phyloP scores from a whole-genome alignment of 768 basidiomycete genomes.

The Rubroboletus satanas region DNA sequence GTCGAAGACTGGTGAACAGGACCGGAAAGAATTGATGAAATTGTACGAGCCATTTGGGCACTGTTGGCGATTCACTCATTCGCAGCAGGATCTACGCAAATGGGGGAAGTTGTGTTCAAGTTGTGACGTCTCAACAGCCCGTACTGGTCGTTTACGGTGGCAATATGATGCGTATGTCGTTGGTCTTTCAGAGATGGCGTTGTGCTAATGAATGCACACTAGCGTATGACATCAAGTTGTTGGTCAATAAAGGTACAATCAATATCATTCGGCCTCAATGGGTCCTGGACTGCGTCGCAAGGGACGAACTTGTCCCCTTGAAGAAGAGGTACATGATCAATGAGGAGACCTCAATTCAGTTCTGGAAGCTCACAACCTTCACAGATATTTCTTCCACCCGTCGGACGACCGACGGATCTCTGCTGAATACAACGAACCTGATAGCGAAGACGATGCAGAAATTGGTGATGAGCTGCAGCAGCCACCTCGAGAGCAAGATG shows the following conservation, averaged over 20 bases:
- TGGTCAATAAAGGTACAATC: slow-evolving; percentile 65
- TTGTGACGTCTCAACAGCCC: slow-evolving; percentile 51
- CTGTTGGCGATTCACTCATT: slow-evolving; percentile 1
- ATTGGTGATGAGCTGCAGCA: slow-evolving; percentile 9
- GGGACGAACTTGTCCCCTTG: slow-evolving; percentile 54
- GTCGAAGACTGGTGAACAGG: slow-evolving; percentile 59
- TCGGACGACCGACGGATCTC: slow-evolving; percentile 45
- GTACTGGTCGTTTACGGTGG: slow-evolving; percentile 68
- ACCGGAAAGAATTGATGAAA: slow-evolving; percentile 67
- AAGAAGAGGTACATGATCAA: slow-evolving; percentile 52
- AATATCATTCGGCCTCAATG: slow-evolving; percentile 80
- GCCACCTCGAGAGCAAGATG: slow-evolving; percentile 18
- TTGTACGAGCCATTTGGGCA: slow-evolving; percentile 40
- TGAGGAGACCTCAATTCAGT: neutral
- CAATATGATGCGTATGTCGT: slow-evolving; percentile 55
- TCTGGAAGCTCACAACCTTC: neutral
- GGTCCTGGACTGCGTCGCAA: slow-evolving; percentile 74
- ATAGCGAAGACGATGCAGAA: slow-evolving; percentile 32
- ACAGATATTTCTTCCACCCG: slow-evolving; percentile 78
- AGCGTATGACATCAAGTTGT: slow-evolving; percentile 70
- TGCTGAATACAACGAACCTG: slow-evolving; percentile 50
- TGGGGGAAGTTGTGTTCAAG: slow-evolving; percentile 63
- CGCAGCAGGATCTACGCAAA: slow-evolving; percentile 59
- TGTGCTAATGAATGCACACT: neutral
- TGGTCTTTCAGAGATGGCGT: neutral